phyloP scores from a whole-genome alignment of 495 filamentous ascomycete genomes.

The Aspergillus sclerotioniger region DNA sequence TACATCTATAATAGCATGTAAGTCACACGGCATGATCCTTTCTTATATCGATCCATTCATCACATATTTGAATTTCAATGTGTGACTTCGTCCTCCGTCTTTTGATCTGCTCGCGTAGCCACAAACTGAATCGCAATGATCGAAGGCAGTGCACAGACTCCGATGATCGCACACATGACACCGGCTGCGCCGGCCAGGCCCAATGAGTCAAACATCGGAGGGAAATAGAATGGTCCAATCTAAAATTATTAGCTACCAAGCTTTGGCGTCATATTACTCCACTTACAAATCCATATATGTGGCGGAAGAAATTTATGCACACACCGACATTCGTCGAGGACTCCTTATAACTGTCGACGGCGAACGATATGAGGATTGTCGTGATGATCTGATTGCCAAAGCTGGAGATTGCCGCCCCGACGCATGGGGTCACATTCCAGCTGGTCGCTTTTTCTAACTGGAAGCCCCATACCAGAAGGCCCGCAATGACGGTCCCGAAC shows the following conservation, averaged over 20 bases:
- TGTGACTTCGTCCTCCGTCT: not conserved
- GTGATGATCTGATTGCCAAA: constrained; percentile 38
- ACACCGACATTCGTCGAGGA: constrained; percentile 28
- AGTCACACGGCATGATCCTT: too few species aligned
- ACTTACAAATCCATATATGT: constrained; percentile 37
- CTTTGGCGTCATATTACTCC: not conserved
- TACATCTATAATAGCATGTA: too few species aligned
- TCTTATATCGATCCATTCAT: too few species aligned
- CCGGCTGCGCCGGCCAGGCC: constrained; percentile 29
- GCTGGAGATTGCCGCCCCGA: constrained; percentile 34
- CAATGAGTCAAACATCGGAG: constrained; percentile 29
- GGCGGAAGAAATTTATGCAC: constrained; percentile 32
- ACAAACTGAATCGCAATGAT: constrained; percentile 26
- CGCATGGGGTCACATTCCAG: constrained; percentile 35
- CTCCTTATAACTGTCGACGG: constrained; percentile 31
- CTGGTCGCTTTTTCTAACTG: constrained; percentile 25
- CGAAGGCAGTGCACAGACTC: constrained; percentile 23
- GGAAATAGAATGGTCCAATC: constrained; percentile 37
- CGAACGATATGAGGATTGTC: constrained; percentile 32
- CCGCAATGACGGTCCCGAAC: constrained; percentile 23
- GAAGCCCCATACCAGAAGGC: constrained; percentile 31
- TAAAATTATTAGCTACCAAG: constrained; percentile 9
- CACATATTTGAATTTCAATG: too few species aligned
- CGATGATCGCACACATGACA: constrained; percentile 31
- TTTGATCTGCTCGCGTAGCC: constrained; percentile 6